Evolutionary conservation across 2,329 filamentous ascomycete species (phyloP), one percentile per base, ranked within the genome.

Genomic region (Rachicladosporium sp.): DNA sequence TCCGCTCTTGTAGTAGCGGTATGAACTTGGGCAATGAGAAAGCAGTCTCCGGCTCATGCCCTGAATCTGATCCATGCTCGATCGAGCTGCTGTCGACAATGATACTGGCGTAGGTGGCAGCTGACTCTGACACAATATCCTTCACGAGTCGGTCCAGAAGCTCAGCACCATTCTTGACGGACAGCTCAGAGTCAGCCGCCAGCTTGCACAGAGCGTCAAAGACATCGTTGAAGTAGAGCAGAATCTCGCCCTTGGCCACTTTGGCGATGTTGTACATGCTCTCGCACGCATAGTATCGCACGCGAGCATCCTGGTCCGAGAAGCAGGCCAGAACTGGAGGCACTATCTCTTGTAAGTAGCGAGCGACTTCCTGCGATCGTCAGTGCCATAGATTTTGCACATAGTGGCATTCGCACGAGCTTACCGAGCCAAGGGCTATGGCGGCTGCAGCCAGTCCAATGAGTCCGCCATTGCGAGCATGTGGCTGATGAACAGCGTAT

Each of bases 261-360:
- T 98, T 98, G 56, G 91, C 88, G 57, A 98, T 98, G 63, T 98
- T 98, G 67, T 98, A 98, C 91, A 98, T 98, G 62, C 88, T 93
- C 68, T 98, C 91, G 65, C 91, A 98, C 15, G 91, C 91, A 65
- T 98, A 98, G 62, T 98, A 98, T 48, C 91, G 77, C 27, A 96
- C 91, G 43, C 91, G 77, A 21, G 91, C 88, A 80, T 98, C 91
- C 67, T 96, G 91, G 52, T 98, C 93, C 42, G 84, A 85, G 63
- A 98, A 98, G 68, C 93, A 98, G 38, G 91, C 91, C 34, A 98
- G 73, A 4, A 98, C 91, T 3, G 93, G 93, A 34, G 89, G 89
- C 0, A 98, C 89, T 51, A 98, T 96, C 52, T 88, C 81, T 57
- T 87, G 80, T 37, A 98, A 73, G 59, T 96, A 95, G 45, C 80